Percentiles rank a stretch among this genome's conserved stretches.
phyloP scores from a whole-genome alignment of 106 monocot species.

The Gastrodia elata region DNA sequence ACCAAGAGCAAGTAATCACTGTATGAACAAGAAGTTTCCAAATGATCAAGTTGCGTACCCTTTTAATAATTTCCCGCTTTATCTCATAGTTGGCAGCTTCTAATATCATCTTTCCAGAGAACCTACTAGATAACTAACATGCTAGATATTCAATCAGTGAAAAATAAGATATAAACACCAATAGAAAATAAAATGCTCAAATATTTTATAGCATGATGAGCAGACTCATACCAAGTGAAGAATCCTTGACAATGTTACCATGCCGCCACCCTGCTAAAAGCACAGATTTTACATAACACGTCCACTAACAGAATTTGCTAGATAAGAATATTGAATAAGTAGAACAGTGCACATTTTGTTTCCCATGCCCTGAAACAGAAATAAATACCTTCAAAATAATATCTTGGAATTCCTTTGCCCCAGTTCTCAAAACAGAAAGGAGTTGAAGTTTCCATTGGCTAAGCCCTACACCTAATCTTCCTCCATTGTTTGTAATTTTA shows the following conservation, averaged over 20 bases:
- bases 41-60: conserved; percentile 29
- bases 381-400: conserved; percentile 64
- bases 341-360: not conserved
- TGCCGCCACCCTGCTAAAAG: conserved; percentile 64
- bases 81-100: conserved; percentile 92
- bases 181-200: not conserved
- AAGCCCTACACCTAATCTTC: conserved; percentile 70
- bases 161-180: conserved; percentile 11
- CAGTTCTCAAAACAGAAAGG: conserved; percentile 49
- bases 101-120: conserved; percentile 78
- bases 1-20: not conserved
- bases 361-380: not conserved
- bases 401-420: conserved; percentile 64
- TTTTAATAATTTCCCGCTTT: conserved; percentile 75
- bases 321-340: conserved; percentile 8
- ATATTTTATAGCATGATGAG: conserved; percentile 1
- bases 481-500: conserved; percentile 21
- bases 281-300: no score
- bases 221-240: conserved; percentile 47
- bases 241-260: conserved; percentile 63
- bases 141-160: conserved; percentile 14
- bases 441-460: conserved; percentile 65
- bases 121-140: conserved; percentile 57
- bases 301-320: not conserved
- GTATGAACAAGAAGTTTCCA: not conserved